Percentiles rank a stretch among this genome's conserved stretches.
Evolutionary conservation across 2,329 filamentous ascomycete species (phyloP).

Genomic region (Pezicula neosporulosa): DNA sequence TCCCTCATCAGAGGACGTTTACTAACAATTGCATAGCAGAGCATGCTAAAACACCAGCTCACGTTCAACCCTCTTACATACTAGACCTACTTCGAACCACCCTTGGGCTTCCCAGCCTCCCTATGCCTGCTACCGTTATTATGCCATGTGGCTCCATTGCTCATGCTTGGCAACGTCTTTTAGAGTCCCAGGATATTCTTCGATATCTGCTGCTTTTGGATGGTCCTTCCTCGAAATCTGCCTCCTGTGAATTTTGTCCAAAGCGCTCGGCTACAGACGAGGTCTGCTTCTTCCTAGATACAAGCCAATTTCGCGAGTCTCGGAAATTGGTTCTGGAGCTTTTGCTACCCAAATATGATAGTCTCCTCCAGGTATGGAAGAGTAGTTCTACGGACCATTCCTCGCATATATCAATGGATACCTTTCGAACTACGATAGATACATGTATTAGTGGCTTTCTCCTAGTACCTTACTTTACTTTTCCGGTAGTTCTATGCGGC

Average conservation of each 20-base stretch:
- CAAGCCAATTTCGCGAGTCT: slow-evolving; percentile 20
- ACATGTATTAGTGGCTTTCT: slow-evolving; percentile 22
- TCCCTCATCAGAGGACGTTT: neutral
- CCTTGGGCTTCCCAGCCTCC: slow-evolving; percentile 45
- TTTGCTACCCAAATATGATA: slow-evolving; percentile 21
- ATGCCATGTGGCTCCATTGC: slow-evolving; percentile 23
- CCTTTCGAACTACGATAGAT: slow-evolving; percentile 22
- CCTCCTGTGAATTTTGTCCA: slow-evolving; percentile 19
- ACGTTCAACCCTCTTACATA: slow-evolving; percentile 63
- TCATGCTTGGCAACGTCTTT: slow-evolving; percentile 27
- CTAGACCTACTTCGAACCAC: slow-evolving; percentile 67
- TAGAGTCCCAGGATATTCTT: slow-evolving; percentile 39
- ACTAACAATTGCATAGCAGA: slow-evolving; percentile 66
- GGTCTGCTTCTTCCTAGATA: slow-evolving; percentile 16
- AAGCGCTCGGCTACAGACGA: slow-evolving; percentile 5
- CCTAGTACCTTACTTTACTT: slow-evolving; percentile 20
- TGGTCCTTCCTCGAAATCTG: neutral
- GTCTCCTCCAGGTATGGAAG: slow-evolving; percentile 23
- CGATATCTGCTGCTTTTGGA: slow-evolving; percentile 54
- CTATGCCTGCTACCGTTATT: slow-evolving; percentile 1
- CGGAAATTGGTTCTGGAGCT: slow-evolving; percentile 28
- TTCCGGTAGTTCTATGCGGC: slow-evolving; percentile 9
- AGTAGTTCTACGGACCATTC: slow-evolving; percentile 16
- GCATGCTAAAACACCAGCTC: slow-evolving; percentile 48
- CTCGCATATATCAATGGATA: slow-evolving; percentile 21